phyloP scores from a whole-genome alignment of 2,329 filamentous ascomycete genomes.

The Lachnellula willkommii region DNA sequence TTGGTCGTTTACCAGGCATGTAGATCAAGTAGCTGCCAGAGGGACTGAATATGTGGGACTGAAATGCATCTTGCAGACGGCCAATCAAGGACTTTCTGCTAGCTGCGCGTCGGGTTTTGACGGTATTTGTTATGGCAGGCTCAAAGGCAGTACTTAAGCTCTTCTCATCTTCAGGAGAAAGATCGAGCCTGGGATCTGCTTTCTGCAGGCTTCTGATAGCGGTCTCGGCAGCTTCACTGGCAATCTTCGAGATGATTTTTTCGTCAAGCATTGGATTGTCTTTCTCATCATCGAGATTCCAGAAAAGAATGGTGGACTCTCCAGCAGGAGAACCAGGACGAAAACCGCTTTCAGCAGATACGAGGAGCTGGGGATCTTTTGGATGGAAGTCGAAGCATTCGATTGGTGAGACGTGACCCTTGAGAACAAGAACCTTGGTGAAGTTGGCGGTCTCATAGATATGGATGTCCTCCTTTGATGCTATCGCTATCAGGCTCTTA shows the following conservation, averaged over 20 bases:
- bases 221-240: constrained; percentile 3
- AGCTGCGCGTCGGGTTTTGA: constrained; percentile 1
- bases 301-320: constrained; percentile 7
- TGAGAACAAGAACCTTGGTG: background rate
- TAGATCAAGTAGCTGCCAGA: constrained; percentile 5
- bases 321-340: background rate
- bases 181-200: background rate
- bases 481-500: constrained; percentile 5
- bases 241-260: constrained; percentile 1
- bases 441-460: constrained; percentile 10
- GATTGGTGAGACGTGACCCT: constrained; percentile 6
- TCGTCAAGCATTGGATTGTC: background rate
- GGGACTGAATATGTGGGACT: constrained; percentile 10
- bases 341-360: constrained; percentile 3
- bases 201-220: background rate
- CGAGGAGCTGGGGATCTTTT: constrained; percentile 6
- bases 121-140: constrained; percentile 1
- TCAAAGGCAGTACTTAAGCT: background rate
- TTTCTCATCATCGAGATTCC: constrained; percentile 7
- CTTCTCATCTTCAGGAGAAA: constrained; percentile 3
- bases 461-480: constrained; percentile 1
- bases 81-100: constrained; percentile 2
- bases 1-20: constrained; percentile 3
- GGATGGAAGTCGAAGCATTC: constrained; percentile 5
- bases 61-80: background rate